Base-by-base conservation (phyloP, 768 basidiomycete species). In the Boletus rex-veris region DNA sequence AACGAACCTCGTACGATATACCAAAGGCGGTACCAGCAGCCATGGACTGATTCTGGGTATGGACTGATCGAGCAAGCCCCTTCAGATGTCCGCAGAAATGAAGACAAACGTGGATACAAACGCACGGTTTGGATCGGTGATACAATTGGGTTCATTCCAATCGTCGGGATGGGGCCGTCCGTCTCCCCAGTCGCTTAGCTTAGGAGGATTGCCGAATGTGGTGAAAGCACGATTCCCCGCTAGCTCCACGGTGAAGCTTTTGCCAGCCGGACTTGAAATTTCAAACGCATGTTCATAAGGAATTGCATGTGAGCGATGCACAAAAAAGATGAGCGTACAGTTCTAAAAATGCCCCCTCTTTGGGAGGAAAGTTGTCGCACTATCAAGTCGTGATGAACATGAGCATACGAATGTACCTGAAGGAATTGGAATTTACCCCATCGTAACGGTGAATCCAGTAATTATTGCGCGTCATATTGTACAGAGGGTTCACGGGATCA, bases 1-100 rank as follows among this genome's bases (percentile, higher is more conserved):
- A 21, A 58, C 59, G n/a, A 31, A 63, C 62, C 14, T 47, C 14
- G 28, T 65, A 62, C 0, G 63, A 3, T 37, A 63, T 58, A 5
- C 28, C 55, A 3, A 53, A 12, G 3, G 48, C 28, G 16, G 53
- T 55, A 16, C 62, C 62, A 2, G 53, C 44, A 31, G 56, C 46
- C 45, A 11, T 31, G n/a, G 49, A 12, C 19, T 49, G 0, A 28
- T 65, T 62, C 35, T 35, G 5, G n/a, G 59, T 16, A 45, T 63
- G 62, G 1, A 63, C 62, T 63, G 12, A 4, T 35, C 16, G 12
- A 41, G 21, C 3, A 18, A 15, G n/a, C 3, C 8, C 6, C 3
- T 21, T 62, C 35, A 55, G 40, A 51, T 24, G 35, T 33, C 15
- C 19, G 37, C 24, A 6, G 8, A 0, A 36, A 43, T 15, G 5